phyloP scores from a whole-genome alignment of 2,329 filamentous ascomycete species.

The Rutstroemia sydowiana region DNA sequence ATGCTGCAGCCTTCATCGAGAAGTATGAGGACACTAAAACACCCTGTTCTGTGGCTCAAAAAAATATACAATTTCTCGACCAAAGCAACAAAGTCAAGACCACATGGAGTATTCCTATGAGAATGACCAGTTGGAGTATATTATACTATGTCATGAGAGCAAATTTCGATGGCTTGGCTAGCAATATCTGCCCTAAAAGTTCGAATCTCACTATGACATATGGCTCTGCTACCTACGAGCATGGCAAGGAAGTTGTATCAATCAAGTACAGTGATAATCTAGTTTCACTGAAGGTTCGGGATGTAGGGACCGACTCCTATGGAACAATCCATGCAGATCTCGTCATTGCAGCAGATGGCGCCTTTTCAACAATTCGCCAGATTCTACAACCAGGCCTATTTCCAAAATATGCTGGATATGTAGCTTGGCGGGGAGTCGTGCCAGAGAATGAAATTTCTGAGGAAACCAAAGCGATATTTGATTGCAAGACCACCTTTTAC shows the following conservation, averaged over 20 bases:
- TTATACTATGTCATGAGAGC: conserved; percentile 16
- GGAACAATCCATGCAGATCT: conserved; percentile 10
- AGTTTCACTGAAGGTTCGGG: no score
- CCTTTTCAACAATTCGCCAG: conserved; percentile 15
- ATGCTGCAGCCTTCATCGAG: not conserved
- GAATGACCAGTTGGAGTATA: conserved; percentile 14
- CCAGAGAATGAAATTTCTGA: conserved; percentile 32
- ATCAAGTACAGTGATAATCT: no score
- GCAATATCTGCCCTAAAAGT: conserved; percentile 6
- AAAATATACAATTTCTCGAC: conserved; percentile 9
- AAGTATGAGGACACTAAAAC: not conserved
- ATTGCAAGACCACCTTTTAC: no score
- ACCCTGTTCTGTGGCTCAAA: not conserved
- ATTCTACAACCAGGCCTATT: conserved; percentile 9
- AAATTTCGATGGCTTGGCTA: conserved; percentile 18
- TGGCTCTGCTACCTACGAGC: not conserved
- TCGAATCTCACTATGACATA: no score
- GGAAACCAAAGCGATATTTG: conserved; percentile 2
- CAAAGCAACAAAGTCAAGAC: conserved; percentile 6
- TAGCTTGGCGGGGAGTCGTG: conserved; percentile 34
- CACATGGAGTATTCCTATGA: not conserved
- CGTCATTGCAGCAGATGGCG: conserved; percentile 18
- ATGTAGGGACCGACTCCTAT: no score
- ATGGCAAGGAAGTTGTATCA: not conserved
- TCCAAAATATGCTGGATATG: conserved; percentile 15